Evolutionary conservation across 2,329 filamentous ascomycete species (phyloP), one percentile per base, ranked within the genome.

Genomic region (Xylaria sp.): DNA sequence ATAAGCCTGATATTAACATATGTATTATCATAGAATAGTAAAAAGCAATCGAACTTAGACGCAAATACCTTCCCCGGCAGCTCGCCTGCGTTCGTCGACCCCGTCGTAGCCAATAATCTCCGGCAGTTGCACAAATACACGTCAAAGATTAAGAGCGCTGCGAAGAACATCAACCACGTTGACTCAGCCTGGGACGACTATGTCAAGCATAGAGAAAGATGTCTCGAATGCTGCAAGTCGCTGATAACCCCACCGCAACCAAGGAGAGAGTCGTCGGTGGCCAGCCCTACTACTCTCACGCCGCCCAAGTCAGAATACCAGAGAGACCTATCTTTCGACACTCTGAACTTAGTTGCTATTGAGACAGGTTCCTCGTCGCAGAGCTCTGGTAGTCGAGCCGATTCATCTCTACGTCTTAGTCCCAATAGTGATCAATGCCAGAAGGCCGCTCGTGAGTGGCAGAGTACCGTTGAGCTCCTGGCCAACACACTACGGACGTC

Each of bases 131-230:
- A 63, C 4, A 69, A 64, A 29, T 67, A 59, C 17, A 58, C 61
- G 31, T n/a, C 39, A 11, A 67, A 67, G 38, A 69, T 72, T 5
- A 50, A 50, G 44, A 62, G 20, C 29, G 65, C 50, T 13, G 39
- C 59, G 7, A 68, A 73, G 56, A 66, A 45, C n/a, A 13, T 61
- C 29, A 50, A 47, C 17, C 62, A 70, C 38, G 79, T 84, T 17
- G 84, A 85, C 63, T 75, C 77, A 2, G 80, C 80, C 5, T 85
- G 81, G 70, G 80, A 81, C 27, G 78, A 82, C 6, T 85, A 84
- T 53, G 70, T 72, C 59, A 84, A 80, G 67, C 69, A 81, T 54
- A 80, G 76, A 61, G 80, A 82, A 1, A 77, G 77, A 59, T 81
- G 81, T 63, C 65, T 77, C n/a, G 73, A 74, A 1, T 71, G 83